Evolutionary conservation across 176 grass and related monocot genomes (phyloP), one percentile per base, ranked within the genome.

Genomic region (Aegilops sharonensis): DNA sequence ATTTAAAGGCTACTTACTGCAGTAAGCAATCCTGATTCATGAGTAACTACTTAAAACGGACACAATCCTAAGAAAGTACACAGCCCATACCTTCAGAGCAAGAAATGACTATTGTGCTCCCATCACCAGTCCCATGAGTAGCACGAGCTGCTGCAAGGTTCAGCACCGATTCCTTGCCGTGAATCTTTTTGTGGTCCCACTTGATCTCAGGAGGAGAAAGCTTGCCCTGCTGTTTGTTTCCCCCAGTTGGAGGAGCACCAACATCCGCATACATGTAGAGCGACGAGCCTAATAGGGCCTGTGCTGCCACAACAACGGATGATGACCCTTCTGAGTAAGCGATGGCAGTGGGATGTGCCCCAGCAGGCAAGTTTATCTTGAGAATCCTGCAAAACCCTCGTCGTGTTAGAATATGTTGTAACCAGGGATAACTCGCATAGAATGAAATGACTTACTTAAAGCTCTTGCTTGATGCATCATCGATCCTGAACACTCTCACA

Each of bases 221-320:
- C 86, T 92, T 96, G 50, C 90, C 88, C 90, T 89, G 87, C 68
- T 90, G 89, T 63, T 94, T 93, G 81, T 56, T 85, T 24, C 80
- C 89, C 24, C 72, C 92, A 20, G 78, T 31, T 32, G 91, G 94
- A 62, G 91, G 91, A 78, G 88, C 90, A 36, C 90, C 78, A 31
- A 99, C 97, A 96, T 96, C 94, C 0, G 87, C 94, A 42, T 94
- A 96, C 92, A 92, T 92, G 59, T 96, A 99, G 68, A 96, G 87
- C 66, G 97, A 94, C 77, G 94, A 91, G n/a, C 97, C 94, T 47
- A 80, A 50, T 9, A 99, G 88, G 10, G 68, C 86, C 77, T 99
- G 92, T 42, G 94, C 97, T 35, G 92, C 94, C 62, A 99, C 94
- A 77, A 96, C 90, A 65, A 99, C 92, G 5, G 94, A 91, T 9